Percentiles rank a stretch among this genome's conserved stretches.
These are phyloP conservation scores for Calycina herbarum DNA, from an alignment of 2,329 filamentous ascomycete genomes.

Conservation along the genomic window DNA sequence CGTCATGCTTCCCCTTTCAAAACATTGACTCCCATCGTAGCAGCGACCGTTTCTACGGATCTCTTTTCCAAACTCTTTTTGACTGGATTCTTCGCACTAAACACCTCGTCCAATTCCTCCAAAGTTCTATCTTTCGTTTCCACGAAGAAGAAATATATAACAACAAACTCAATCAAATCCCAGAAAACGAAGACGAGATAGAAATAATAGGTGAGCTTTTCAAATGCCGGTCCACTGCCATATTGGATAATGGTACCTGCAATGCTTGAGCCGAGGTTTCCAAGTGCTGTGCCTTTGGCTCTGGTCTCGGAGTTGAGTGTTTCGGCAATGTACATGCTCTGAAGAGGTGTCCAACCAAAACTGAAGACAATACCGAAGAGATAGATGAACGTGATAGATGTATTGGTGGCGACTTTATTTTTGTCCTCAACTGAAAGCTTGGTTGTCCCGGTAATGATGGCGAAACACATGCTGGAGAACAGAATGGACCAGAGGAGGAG, in stretches of 20 bases:
- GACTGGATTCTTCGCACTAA: constrained; percentile 49
- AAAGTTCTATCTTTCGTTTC: constrained; percentile 55
- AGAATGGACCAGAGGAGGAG: constrained; percentile 49
- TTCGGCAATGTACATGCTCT: constrained; percentile 52
- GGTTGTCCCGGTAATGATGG: constrained; percentile 31
- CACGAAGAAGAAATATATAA: constrained; percentile 53
- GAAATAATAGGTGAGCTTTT: constrained; percentile 41
- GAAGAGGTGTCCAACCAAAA: constrained; percentile 52
- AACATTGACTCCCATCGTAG: constrained; percentile 28
- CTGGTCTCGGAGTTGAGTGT: constrained; percentile 47
- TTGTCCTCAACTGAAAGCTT: constrained; percentile 33
- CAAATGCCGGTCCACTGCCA: constrained; percentile 40
- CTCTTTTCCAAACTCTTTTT: constrained; percentile 36
- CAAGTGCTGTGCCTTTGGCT: constrained; percentile 33
- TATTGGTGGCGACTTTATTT: constrained; percentile 34
- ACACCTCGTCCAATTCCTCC: constrained; percentile 54
- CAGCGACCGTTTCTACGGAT: constrained; percentile 45
- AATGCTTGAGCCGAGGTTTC: constrained; percentile 44
- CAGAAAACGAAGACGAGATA: constrained; percentile 37
- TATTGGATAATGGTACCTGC: constrained; percentile 41
- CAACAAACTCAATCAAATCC: constrained; percentile 39
- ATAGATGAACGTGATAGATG: constrained; percentile 49
- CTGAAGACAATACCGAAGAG: constrained; percentile 54
- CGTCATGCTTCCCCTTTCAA: constrained; percentile 4
- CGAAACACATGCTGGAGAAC: constrained; percentile 35